Evolutionary conservation across 2,329 filamentous ascomycete species (phyloP).

Genomic region (Epichloe brachyelytri): DNA sequence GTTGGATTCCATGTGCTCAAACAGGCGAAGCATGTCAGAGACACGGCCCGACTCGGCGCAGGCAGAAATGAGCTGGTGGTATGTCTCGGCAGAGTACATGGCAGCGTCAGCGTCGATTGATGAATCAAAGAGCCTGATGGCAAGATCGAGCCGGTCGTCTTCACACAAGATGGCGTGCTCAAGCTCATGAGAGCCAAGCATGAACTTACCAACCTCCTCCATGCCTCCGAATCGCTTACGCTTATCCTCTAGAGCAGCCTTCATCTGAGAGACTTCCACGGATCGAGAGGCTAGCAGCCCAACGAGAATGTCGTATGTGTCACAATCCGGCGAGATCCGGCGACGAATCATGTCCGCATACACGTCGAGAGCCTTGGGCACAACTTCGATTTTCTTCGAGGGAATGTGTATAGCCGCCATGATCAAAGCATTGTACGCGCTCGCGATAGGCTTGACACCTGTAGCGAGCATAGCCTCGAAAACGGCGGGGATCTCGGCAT

Average conservation of each 20-base stretch:
- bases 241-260: conserved; percentile 65
- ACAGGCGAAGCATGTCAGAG: conserved; percentile 80
- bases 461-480: conserved; percentile 84
- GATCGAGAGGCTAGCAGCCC: conserved; percentile 69
- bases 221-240: conserved; percentile 74
- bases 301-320: conserved; percentile 82
- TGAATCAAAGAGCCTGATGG: conserved; percentile 72
- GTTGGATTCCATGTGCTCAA: conserved; percentile 78
- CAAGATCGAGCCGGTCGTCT: conserved; percentile 76
- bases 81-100: conserved; percentile 69
- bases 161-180: conserved; percentile 78
- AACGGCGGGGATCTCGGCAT: conserved; percentile 76
- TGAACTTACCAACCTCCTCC: conserved; percentile 72
- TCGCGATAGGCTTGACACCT: conserved; percentile 65
- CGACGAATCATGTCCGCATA: conserved; percentile 93
- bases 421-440: conserved; percentile 86
- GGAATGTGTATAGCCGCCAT: conserved; percentile 75
- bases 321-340: conserved; percentile 65
- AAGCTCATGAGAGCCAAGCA: conserved; percentile 77
- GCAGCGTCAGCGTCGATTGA: conserved; percentile 51
- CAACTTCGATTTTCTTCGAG: conserved; percentile 65
- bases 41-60: conserved; percentile 73
- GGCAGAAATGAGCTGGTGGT: conserved; percentile 72
- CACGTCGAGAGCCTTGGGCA: conserved; percentile 84
- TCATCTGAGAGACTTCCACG: conserved; percentile 62